Evolutionary conservation across 2,329 filamentous ascomycete species (phyloP), one percentile per base, ranked within the genome.

Genomic region (Fusarium incarnatum): DNA sequence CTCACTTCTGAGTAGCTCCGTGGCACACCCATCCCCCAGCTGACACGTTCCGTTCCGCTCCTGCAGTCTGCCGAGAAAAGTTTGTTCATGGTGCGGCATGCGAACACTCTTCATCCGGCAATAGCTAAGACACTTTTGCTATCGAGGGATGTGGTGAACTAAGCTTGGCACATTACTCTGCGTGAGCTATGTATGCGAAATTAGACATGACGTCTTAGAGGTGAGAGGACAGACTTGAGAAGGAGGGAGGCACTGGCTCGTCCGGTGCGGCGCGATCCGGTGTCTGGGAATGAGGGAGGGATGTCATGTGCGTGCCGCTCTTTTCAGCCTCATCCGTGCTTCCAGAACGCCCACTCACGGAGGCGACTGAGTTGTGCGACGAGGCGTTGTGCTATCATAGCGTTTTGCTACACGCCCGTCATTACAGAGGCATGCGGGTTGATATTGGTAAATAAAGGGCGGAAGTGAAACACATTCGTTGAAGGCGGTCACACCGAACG

Each of bases 201-300:
- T 46, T 61, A 45, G 18, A 34, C 16, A 41, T 63, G 62, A 55
- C 56, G 49, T 55, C 28, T 37, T 37, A n/a, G 28, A 54, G 27
- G 30, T 25, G 27, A 56, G 28, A 28, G 23, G 32, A 56, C n/a
- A 37, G 34, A 37, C 34, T 37, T 18, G 9, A n/a, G 23, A 34
- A 52, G 28, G 49, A 64, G 55, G 44, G 63, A 65, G 55, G 34
- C 22, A 48, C 60, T 60, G 46, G 58, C 55, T 54, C 47, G 34
- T 50, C 67, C 46, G 67, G 67, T 42, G 67, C 68, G 68, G 60
- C 56, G 56, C 68, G 64, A 61, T 68, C 68, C 68, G 47, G 64
- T 65, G 68, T 68, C 56, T 71, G 45, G 48, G 56, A 44, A 40
- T 41, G 15, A 54, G 44, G 23, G 50, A 50, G 42, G 30, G 44